phyloP scores from a whole-genome alignment of 345 rosid species.

The Brassica incana region DNA sequence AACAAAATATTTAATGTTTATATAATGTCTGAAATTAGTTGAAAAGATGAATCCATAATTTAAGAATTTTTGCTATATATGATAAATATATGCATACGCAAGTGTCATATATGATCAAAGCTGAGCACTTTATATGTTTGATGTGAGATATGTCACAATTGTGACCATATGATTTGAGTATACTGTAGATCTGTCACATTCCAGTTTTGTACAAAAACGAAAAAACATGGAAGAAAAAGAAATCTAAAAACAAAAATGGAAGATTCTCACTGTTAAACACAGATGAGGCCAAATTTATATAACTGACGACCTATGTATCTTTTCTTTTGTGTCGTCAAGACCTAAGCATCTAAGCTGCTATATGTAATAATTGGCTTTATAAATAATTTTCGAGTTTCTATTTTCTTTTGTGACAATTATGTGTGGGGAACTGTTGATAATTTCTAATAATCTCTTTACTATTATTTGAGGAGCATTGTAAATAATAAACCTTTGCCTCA shows the following conservation, averaged over 20 bases:
- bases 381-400: slow-evolving; percentile 7
- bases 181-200: slow-evolving; percentile 38
- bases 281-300: slow-evolving; percentile 33
- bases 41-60: not conserved
- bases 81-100: slow-evolving; percentile 1
- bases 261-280: slow-evolving; percentile 29
- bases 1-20: too few species aligned
- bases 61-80: not conserved
- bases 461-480: too few species aligned
- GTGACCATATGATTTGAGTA: slow-evolving; percentile 32
- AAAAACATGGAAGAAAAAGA: slow-evolving; percentile 18
- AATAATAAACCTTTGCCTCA: too few species aligned
- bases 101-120: slow-evolving; percentile 33
- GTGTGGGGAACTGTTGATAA: slow-evolving; percentile 13
- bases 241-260: not conserved
- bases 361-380: slow-evolving; percentile 33
- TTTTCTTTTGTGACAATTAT: not conserved
- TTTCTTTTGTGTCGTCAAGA: slow-evolving; percentile 31
- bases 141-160: slow-evolving; percentile 41
- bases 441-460: not conserved
- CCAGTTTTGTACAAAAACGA: slow-evolving; percentile 21
- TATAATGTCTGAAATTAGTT: too few species aligned
- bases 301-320: slow-evolving; percentile 26
- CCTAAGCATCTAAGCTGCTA: slow-evolving; percentile 36
- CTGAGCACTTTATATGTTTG: slow-evolving; percentile 23